phyloP scores from a whole-genome alignment of 805 yeast species.

The Blastobotrys attinorum region DNA sequence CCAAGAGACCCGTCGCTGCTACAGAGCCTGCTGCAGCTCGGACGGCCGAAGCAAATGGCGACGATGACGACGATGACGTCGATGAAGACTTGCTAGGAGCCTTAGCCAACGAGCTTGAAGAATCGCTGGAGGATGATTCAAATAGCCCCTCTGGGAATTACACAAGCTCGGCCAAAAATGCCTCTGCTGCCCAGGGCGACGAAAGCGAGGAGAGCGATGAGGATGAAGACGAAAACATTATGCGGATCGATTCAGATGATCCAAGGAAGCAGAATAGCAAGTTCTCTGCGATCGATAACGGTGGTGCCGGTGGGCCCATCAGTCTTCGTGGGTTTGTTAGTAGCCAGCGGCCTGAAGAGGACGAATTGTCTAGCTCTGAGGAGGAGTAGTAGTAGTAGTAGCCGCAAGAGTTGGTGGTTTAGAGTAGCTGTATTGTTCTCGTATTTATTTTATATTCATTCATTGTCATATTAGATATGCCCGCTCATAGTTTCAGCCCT shows the following conservation, averaged over 20 bases:
- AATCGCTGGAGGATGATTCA: slow-evolving; percentile 18
- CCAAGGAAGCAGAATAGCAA: background rate
- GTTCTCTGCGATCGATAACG: background rate
- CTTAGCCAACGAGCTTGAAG: slow-evolving; percentile 26
- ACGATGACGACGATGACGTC: slow-evolving; percentile 26
- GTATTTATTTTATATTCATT: too few species aligned
- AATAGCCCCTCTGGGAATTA: slow-evolving; percentile 2
- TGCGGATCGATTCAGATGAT: slow-evolving; percentile 5
- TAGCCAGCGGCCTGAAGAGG: slow-evolving; percentile 14
- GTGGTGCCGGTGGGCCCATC: slow-evolving; percentile 11
- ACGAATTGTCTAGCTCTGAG: slow-evolving; percentile 17
- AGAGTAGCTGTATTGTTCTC: too few species aligned
- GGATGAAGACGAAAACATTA: slow-evolving; percentile 10
- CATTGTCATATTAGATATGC: too few species aligned
- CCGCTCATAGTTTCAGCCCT: too few species aligned
- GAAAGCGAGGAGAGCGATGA: slow-evolving; percentile 14
- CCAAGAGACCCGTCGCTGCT: slow-evolving; percentile 1
- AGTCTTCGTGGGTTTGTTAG: slow-evolving; percentile 15
- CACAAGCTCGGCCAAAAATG: background rate
- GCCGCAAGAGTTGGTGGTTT: too few species aligned
- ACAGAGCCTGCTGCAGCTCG: background rate
- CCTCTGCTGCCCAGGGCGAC: background rate
- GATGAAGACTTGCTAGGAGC: slow-evolving; percentile 25
- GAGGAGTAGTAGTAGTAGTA: slow-evolving; percentile 17
- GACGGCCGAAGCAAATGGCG: too few species aligned